Conservation (phyloP, 202 grass and related monocot genomes). For the Brachypodium distachyon region DNA sequence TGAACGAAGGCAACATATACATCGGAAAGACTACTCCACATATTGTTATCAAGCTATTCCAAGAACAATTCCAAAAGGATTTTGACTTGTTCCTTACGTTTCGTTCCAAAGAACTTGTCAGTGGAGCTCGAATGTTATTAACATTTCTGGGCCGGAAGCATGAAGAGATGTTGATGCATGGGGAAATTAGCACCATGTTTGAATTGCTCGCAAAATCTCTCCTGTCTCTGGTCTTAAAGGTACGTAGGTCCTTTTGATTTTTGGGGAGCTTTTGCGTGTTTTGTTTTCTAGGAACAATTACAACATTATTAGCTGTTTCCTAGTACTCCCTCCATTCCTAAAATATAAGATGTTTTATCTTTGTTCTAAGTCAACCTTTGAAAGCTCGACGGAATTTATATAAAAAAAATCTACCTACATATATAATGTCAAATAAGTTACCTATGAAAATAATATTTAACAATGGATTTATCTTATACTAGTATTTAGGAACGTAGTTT, state of each 20-base stretch:
- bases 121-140: conserved; percentile 19
- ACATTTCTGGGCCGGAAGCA: conserved; percentile 16
- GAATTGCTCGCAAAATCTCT: neutral
- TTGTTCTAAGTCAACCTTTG: too few species aligned
- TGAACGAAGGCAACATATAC: conserved; percentile 18
- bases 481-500: too few species aligned
- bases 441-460: too few species aligned
- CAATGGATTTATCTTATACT: too few species aligned
- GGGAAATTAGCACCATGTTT: neutral
- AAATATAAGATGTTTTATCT: too few species aligned
- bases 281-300: neutral
- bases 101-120: conserved; percentile 9
- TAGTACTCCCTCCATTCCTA: too few species aligned
- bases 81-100: conserved; percentile 14
- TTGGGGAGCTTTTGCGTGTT: too few species aligned
- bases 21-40: conserved; percentile 4
- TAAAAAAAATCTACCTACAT: too few species aligned
- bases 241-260: too few species aligned
- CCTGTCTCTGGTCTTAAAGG: neutral
- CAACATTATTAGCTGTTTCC: too few species aligned
- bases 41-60: conserved; percentile 9
- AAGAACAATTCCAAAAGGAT: conserved; percentile 21
- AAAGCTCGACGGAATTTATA: too few species aligned
- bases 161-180: neutral
- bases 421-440: too few species aligned